These are phyloP conservation scores for Fusarium veterinarium DNA, from an alignment of 2,329 filamentous ascomycete species.

Conservation along the genomic window DNA sequence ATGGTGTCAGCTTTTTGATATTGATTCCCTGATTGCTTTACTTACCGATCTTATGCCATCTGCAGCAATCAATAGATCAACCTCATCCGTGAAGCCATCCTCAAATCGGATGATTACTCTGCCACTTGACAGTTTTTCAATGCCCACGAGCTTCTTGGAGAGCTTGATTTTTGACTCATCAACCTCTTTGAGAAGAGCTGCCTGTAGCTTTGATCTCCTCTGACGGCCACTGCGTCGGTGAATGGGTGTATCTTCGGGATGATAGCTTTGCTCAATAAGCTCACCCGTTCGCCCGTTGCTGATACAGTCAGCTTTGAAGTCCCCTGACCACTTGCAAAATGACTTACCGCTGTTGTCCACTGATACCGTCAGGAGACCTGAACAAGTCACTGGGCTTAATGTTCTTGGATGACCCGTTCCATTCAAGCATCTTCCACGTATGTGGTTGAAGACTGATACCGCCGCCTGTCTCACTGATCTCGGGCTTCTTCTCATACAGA, in stretches of 20 bases:
- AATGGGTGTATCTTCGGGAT: conserved; percentile 39
- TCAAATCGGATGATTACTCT: conserved; percentile 58
- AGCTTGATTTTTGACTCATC: conserved; percentile 57
- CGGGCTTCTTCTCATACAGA: conserved; percentile 51
- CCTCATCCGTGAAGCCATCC: conserved; percentile 53
- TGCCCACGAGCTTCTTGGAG: conserved; percentile 54
- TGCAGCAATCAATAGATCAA: conserved; percentile 62
- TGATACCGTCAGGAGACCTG: conserved; percentile 41
- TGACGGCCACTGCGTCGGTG: conserved; percentile 46
- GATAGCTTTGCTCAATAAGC: conserved; percentile 37
- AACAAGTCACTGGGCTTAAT: conserved; percentile 47
- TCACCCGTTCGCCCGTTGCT: conserved; percentile 50
- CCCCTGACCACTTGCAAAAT: rapidly evolving
- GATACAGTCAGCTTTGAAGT: not conserved
- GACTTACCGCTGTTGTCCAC: conserved; percentile 42
- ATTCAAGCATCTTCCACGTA: conserved; percentile 51
- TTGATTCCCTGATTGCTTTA: not conserved
- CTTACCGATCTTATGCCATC: conserved; percentile 63
- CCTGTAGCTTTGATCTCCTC: conserved; percentile 57
- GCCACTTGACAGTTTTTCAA: conserved; percentile 51
- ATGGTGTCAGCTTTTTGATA: not conserved
- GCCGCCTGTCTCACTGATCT: conserved; percentile 52
- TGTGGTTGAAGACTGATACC: conserved; percentile 52
- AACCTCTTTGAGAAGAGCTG: conserved; percentile 60
- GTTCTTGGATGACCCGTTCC: conserved; percentile 48